phyloP scores from a whole-genome alignment of 2,329 filamentous ascomycete species.

The Aureobasidium sp. region DNA sequence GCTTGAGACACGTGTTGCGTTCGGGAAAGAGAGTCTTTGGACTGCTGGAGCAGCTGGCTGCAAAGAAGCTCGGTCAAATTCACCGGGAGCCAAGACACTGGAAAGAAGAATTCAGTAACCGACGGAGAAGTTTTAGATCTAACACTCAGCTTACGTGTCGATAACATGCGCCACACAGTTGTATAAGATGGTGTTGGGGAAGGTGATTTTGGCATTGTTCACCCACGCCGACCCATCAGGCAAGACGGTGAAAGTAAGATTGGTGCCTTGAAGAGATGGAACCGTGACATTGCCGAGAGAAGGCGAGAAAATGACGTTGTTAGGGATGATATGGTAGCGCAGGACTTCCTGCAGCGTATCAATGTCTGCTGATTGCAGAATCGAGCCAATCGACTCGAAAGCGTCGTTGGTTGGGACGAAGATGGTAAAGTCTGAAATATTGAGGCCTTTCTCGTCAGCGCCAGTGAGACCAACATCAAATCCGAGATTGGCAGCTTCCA shows the following conservation, averaged over 20 bases:
- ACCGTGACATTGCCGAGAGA: slow-evolving; percentile 26
- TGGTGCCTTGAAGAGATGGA: slow-evolving; percentile 26
- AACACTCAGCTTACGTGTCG: slow-evolving; percentile 25
- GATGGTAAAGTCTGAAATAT: slow-evolving; percentile 19
- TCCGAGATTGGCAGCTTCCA: slow-evolving; percentile 14
- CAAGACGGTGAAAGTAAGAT: slow-evolving; percentile 40
- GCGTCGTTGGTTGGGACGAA: slow-evolving; percentile 26
- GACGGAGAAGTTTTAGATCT: background rate
- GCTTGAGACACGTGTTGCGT: background rate
- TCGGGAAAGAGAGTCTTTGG: background rate
- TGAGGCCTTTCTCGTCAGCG: slow-evolving; percentile 7
- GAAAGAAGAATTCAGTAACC: background rate
- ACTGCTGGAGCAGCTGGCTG: background rate
- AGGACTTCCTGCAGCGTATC: slow-evolving; percentile 28
- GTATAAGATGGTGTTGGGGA: slow-evolving; percentile 43
- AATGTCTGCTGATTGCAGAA: slow-evolving; percentile 27
- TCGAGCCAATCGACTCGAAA: slow-evolving; percentile 31
- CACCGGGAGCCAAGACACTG: slow-evolving; percentile 14
- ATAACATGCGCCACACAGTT: slow-evolving; percentile 55
- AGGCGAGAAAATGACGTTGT: slow-evolving; percentile 27
- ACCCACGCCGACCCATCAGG: slow-evolving; percentile 40
- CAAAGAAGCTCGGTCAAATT: background rate
- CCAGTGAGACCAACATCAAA: slow-evolving; percentile 2
- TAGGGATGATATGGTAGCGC: slow-evolving; percentile 31
- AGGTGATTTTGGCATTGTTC: slow-evolving; percentile 48